phyloP scores from a whole-genome alignment of 345 rosid species.

The Excoecaria agallocha region DNA sequence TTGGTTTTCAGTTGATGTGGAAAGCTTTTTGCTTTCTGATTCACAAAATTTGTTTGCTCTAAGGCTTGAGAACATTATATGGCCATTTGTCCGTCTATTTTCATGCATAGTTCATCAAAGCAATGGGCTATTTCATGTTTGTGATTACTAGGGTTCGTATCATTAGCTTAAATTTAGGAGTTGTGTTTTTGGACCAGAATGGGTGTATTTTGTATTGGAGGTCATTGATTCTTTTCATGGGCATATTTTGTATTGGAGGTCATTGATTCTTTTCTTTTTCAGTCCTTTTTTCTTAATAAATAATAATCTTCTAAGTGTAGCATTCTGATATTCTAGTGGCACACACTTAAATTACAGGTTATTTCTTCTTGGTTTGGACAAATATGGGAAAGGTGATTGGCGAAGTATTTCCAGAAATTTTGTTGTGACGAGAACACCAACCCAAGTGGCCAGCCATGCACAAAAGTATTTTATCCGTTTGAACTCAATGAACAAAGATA shows the following conservation, averaged over 20 bases:
- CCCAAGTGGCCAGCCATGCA: conserved; percentile 99
- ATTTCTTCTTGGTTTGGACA: conserved; percentile 95
- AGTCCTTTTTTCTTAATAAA: not conserved
- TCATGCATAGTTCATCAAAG: not conserved
- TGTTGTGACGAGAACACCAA: conserved; percentile 94
- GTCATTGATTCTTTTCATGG: no score
- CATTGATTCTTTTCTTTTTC: not conserved
- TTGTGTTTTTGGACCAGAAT: not conserved
- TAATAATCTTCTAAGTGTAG: not conserved
- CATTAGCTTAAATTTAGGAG: not conserved
- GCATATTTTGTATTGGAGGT: not conserved
- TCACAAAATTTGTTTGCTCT: not conserved
- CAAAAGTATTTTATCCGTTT: conserved; percentile 90
- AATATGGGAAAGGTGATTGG: conserved; percentile 98
- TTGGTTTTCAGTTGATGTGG: not conserved
- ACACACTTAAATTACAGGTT: conserved; percentile 46
- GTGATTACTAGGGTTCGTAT: not conserved
- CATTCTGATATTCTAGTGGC: not conserved
- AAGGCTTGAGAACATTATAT: not conserved
- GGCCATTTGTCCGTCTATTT: not conserved
- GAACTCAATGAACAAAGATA: conserved; percentile 91
- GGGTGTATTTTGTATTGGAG: not conserved
- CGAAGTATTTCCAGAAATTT: conserved; percentile 93
- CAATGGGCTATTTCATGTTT: not conserved
- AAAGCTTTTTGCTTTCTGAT: not conserved